Base-by-base conservation (phyloP, 164 flowering plant genomes). In the Houttuynia cordata region DNA sequence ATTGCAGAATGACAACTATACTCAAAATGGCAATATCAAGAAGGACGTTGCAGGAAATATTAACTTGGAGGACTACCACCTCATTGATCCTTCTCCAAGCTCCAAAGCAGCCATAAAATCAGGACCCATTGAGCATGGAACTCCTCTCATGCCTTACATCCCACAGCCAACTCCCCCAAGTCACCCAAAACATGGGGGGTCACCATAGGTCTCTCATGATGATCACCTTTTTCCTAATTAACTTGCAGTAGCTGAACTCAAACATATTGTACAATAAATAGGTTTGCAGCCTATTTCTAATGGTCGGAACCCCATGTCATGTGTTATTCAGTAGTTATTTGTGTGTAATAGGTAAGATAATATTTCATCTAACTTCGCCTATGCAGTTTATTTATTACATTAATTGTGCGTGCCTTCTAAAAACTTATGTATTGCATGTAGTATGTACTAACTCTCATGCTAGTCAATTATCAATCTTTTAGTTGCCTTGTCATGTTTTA, bases 81-180 rank as follows among this genome's bases (percentile, higher is more conserved):
- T 22, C 18, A 56, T 64, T 24, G 74, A 71, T 34, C 71, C 71
- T 49, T 45, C 57, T 41, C 74, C 74, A 41, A 59, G 61, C 51
- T 59, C 74, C 24, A 71, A 47, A 62, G 68, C 69, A 7, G n/a
- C 69, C 5, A 61, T 70, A 50, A 70, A 51, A 17, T n/a, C 68
- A 18, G 73, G 68, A 21, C 69, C 73, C 4, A 61, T 65, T 15
- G 68, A 65, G 58, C 73, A 70, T 24, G 68, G 68, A 42, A 57
- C 67, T 17, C 67, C 57, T 42, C 57, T 64, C 54, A 64, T 58
- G 42, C 67, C 67, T 56, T 64, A 64, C 50, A 56, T 70, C 51
- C 68, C 73, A 39, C 56, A 58, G 41, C 62, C 65, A n/a, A 13
- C 69, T 8, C 68, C 65, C 14, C 68, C 60, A 21, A 22, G 53